Base-by-base conservation (phyloP, 129 eudicot species). In the Tagetes patula region DNA sequence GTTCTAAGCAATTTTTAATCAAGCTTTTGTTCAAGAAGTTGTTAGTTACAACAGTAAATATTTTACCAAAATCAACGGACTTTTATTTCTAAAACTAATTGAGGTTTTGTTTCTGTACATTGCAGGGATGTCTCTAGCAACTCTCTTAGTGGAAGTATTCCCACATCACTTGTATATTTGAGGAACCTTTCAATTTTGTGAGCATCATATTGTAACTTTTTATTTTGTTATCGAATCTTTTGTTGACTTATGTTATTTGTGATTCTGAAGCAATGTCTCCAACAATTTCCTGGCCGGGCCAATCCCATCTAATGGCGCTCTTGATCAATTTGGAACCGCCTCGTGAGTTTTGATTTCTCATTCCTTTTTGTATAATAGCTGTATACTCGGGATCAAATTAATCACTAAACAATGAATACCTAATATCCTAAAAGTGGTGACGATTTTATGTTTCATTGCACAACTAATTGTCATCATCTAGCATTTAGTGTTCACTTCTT, bases 121-220 rank as follows among this genome's bases (percentile, higher is more conserved):
- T 74, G 56, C 82, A 94, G 99, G 79, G 99, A 94, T 86, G 64
- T 94, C 20, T 94, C 99, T 64, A 88, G 99, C 87, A 94, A 94
- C 91, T 87, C 96, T 71, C 96, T 94, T 12, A 85, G 99, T 76
- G 99, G 99, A 84, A 81, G 71, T 65, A 85, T 94, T 83, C 99
- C 99, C 76, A 56, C 96, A 70, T 86, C 97, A 54, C 96, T 94
- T 75, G 96, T 87, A 72, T 84, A 88, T 72, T 80, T 94, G 80
- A 69, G 11, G 80, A 88, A 77, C 75, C 97, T 94, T 56, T 66
- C 79, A 34, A 72, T 55, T 68, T 86, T 94, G 99, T 94, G 73
- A 91, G 96, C 81, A 60, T 65, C 50, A 65, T 41, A 65, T 20
- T 70, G 20, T 8, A 66, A 38, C 33, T 59, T 49, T 11, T 52